These are phyloP conservation scores for Acanthamoeba polyphaga DNA, from an alignment of 208 protist species.

Conservation along the genomic window DNA sequence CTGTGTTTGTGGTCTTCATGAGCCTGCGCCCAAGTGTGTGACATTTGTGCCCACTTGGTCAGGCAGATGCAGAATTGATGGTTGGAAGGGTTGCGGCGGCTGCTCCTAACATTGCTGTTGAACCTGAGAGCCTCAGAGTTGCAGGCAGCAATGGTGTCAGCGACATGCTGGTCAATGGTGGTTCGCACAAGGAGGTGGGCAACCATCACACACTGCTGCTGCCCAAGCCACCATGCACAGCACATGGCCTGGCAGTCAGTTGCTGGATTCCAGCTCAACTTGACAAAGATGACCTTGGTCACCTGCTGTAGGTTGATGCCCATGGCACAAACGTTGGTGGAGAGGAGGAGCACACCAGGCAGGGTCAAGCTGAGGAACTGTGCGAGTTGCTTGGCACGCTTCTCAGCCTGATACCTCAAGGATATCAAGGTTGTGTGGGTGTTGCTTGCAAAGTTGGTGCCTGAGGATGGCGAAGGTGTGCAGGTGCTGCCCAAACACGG, in stretches of 20 bases:
- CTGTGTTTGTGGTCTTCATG: background rate
- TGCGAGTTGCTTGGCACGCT: background rate
- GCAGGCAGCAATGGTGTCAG: background rate
- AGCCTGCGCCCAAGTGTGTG: background rate
- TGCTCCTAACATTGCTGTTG: background rate
- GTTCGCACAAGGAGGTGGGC: background rate
- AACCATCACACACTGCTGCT: too few relatives aligned
- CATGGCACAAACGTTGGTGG: background rate
- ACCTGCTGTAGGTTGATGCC: background rate
- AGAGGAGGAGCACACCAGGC: background rate
- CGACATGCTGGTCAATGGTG: background rate
- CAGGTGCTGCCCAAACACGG: background rate
- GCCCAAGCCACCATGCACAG: background rate
- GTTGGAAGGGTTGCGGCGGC: background rate
- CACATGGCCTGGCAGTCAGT: background rate
- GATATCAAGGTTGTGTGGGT: background rate
- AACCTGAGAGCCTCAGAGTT: background rate
- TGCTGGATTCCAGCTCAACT: background rate
- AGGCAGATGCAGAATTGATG: background rate
- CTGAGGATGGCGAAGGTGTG: background rate
- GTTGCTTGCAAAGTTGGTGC: background rate
- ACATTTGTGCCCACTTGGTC: background rate
- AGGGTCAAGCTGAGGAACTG: background rate
- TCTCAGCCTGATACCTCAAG: background rate
- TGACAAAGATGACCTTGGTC: background rate